Conservation (phyloP, 768 basidiomycete genomes). For the Lactifluus echinatus region DNA sequence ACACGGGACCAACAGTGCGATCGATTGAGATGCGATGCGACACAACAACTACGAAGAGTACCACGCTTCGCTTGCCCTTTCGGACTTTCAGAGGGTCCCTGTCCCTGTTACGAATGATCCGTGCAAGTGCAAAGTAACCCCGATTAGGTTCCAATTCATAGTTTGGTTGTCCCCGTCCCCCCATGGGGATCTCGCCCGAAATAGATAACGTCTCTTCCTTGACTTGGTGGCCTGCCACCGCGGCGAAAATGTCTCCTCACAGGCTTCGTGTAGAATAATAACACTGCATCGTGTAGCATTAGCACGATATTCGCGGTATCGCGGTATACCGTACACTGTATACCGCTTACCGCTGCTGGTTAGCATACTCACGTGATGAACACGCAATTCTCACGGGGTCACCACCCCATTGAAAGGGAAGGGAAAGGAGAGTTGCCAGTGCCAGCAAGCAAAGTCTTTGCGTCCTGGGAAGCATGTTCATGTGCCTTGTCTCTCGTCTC, state of each 20-base stretch:
- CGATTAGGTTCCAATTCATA: too few relatives aligned
- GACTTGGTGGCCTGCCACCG: neutral
- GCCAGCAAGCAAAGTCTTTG: neutral
- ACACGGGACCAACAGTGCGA: neutral
- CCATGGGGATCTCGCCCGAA: neutral
- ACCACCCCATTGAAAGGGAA: too few relatives aligned
- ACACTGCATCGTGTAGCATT: too few relatives aligned
- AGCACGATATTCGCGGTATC: too few relatives aligned
- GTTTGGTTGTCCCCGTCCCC: too few relatives aligned
- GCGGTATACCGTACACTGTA: too few relatives aligned
- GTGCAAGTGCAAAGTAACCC: too few relatives aligned
- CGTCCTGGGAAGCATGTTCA: slow-evolving; percentile 32
- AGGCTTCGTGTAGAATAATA: neutral
- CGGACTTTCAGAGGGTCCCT: neutral
- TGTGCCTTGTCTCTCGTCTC: slow-evolving; percentile 41
- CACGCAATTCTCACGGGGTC: neutral
- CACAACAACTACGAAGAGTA: too few relatives aligned
- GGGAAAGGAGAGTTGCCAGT: too few relatives aligned
- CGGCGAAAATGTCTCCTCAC: neutral
- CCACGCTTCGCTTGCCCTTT: neutral
- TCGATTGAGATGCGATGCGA: too few relatives aligned
- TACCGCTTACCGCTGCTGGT: too few relatives aligned
- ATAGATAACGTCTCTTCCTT: neutral
- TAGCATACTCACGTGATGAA: slow-evolving; percentile 1
- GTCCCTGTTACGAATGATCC: too few relatives aligned